These are phyloP conservation scores for Calvatia gigantea DNA, from an alignment of 768 basidiomycete genomes.

Conservation along the genomic window DNA sequence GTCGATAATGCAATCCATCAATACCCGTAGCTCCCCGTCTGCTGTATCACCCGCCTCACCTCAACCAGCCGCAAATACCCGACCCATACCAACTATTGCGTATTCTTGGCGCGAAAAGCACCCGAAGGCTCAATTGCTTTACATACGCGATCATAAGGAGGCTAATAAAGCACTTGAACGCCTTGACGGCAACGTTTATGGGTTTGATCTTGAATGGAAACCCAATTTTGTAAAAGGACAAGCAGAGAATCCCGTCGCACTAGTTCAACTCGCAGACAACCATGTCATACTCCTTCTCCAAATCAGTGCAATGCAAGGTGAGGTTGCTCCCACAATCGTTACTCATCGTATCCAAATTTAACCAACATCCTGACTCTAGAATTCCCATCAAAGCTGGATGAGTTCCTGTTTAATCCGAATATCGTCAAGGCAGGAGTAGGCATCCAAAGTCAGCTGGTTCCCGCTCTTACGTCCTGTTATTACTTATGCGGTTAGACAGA, in stretches of 20 bases:
- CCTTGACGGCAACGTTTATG: constrained; percentile 36
- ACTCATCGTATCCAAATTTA: background rate
- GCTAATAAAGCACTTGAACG: constrained; percentile 29
- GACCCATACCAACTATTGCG: constrained; percentile 21
- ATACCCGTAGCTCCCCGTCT: background rate
- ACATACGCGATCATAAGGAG: constrained; percentile 29
- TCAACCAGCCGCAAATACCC: background rate
- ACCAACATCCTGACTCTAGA: constrained; percentile 25
- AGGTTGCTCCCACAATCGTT: no score
- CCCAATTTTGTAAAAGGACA: constrained; percentile 53
- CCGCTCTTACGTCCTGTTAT: constrained; percentile 12
- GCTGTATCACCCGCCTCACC: constrained; percentile 6
- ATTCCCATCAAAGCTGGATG: constrained; percentile 48
- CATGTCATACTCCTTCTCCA: constrained; percentile 62
- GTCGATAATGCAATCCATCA: background rate
- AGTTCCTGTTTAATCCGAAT: constrained; percentile 49
- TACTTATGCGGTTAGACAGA: constrained; percentile 33
- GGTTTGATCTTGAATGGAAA: constrained; percentile 82
- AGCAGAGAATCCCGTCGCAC: constrained; percentile 63
- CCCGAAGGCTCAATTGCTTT: constrained; percentile 28
- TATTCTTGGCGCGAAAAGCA: constrained; percentile 36
- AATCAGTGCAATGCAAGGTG: constrained; percentile 55
- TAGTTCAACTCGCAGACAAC: constrained; percentile 66
- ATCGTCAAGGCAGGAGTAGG: constrained; percentile 69
- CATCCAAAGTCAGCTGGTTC: constrained; percentile 53